These are phyloP conservation scores for Handroanthus guayacan DNA, from an alignment of 257 asterid species.

Conservation along the genomic window DNA sequence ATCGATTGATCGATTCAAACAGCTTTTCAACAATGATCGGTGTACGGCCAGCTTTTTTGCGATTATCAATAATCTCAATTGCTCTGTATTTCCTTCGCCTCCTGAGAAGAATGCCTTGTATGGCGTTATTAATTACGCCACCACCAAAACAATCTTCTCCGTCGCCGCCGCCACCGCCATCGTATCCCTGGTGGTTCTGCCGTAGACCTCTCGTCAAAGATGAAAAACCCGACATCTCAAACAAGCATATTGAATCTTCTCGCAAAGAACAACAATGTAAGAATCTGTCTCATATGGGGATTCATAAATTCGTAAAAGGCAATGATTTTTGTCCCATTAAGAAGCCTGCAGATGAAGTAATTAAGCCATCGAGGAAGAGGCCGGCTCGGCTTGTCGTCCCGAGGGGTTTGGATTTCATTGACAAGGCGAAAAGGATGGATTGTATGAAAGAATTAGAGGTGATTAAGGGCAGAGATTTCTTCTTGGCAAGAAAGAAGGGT, in stretches of 20 bases:
- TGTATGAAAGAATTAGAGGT: slow-evolving; percentile 37
- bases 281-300: not conserved
- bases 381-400: slow-evolving; percentile 51
- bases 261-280: not conserved
- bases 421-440: slow-evolving; percentile 37
- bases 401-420: slow-evolving; percentile 35
- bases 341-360: not conserved
- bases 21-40: not conserved
- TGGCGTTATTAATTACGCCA: slow-evolving; percentile 38
- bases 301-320: not conserved
- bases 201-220: not conserved
- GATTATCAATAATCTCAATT: slow-evolving; percentile 40
- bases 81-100: slow-evolving; percentile 37
- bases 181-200: slow-evolving; percentile 7
- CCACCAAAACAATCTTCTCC: slow-evolving; percentile 33
- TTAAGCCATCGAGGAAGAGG: slow-evolving; percentile 46
- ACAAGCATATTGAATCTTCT: not conserved
- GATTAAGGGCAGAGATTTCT: slow-evolving; percentile 44
- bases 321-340: not conserved
- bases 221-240: not conserved
- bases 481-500: slow-evolving; percentile 56
- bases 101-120: slow-evolving; percentile 30
- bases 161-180: not conserved
- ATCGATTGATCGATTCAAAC: not conserved
- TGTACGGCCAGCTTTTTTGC: not conserved